These are phyloP conservation scores for Entrophospora sp. DNA, from an alignment of 192 early-diverging fungal genomes.

Conservation along the genomic window DNA sequence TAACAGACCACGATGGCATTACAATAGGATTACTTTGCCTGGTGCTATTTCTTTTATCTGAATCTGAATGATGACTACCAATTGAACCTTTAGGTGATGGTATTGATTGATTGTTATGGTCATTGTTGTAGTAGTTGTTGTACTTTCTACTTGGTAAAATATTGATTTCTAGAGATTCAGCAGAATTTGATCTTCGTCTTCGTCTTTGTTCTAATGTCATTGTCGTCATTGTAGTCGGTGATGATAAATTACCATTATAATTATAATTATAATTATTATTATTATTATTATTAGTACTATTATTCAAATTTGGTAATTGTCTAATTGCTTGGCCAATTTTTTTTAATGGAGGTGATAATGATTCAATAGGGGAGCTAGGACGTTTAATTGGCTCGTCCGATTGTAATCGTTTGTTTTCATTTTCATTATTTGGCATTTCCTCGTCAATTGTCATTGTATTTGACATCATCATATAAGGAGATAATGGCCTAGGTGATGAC, in stretches of 20 bases:
- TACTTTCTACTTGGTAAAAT: too few relatives aligned
- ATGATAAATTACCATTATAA: neutral
- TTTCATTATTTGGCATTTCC: neutral
- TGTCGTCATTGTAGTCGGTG: too few relatives aligned
- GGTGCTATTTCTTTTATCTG: neutral
- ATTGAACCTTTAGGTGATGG: neutral
- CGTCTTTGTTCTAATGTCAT: too few relatives aligned
- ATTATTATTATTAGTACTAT: too few relatives aligned
- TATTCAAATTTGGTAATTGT: neutral
- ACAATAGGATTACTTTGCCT: neutral
- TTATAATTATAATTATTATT: neutral
- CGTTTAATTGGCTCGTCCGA: neutral
- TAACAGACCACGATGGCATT: neutral
- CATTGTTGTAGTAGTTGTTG: neutral
- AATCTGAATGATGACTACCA: neutral
- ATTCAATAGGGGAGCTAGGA: neutral
- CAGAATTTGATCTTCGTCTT: constrained; percentile 1
- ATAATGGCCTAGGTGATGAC: neutral
- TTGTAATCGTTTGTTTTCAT: neutral
- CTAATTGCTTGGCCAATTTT: neutral
- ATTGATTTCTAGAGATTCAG: too few relatives aligned
- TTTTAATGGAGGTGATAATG: neutral
- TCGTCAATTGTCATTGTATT: neutral
- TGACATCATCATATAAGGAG: neutral
- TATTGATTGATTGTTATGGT: neutral